These are phyloP conservation scores for Eremothecium coryli DNA, from an alignment of 1,139 yeast genomes.

Conservation along the genomic window DNA sequence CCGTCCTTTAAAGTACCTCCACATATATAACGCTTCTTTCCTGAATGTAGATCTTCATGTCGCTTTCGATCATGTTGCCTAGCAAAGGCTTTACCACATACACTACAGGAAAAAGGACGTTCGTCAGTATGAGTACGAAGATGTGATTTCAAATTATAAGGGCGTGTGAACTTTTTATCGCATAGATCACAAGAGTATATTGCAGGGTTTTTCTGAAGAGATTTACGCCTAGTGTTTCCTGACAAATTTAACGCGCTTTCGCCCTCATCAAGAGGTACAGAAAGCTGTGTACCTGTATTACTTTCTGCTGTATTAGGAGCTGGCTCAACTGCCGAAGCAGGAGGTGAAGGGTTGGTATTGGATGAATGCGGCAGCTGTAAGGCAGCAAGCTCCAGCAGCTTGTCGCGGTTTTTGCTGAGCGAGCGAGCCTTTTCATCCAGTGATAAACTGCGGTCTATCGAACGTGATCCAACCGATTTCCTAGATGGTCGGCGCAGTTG, in stretches of 20 bases:
- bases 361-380: slow-evolving; percentile 6
- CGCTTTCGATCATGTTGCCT: slow-evolving; percentile 91
- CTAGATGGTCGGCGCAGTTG: slow-evolving; percentile 18
- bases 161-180: slow-evolving; percentile 80
- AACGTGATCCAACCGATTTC: slow-evolving; percentile 15
- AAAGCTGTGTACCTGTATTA: slow-evolving; percentile 1
- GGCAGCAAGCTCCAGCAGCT: slow-evolving; percentile 53
- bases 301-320: neutral
- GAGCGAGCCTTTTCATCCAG: slow-evolving; percentile 32
- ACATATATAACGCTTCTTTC: slow-evolving; percentile 83
- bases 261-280: slow-evolving; percentile 13
- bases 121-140: slow-evolving; percentile 90
- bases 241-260: slow-evolving; percentile 16
- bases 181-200: slow-evolving; percentile 78
- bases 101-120: slow-evolving; percentile 75
- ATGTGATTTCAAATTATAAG: slow-evolving; percentile 87
- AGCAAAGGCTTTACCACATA: slow-evolving; percentile 92
- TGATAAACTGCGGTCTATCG: slow-evolving; percentile 16
- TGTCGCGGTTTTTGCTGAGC: slow-evolving; percentile 39
- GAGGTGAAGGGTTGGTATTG: slow-evolving; percentile 7
- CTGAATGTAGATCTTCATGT: slow-evolving; percentile 87
- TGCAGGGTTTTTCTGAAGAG: slow-evolving; percentile 63
- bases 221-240: slow-evolving; percentile 37
- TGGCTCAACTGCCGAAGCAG: neutral
- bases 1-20: slow-evolving; percentile 53